A percentile compares a stretch with the other conserved stretches of the same genome.
Evolutionary conservation across 2,329 filamentous ascomycete species (phyloP).

Genomic region (Venturia asperata): DNA sequence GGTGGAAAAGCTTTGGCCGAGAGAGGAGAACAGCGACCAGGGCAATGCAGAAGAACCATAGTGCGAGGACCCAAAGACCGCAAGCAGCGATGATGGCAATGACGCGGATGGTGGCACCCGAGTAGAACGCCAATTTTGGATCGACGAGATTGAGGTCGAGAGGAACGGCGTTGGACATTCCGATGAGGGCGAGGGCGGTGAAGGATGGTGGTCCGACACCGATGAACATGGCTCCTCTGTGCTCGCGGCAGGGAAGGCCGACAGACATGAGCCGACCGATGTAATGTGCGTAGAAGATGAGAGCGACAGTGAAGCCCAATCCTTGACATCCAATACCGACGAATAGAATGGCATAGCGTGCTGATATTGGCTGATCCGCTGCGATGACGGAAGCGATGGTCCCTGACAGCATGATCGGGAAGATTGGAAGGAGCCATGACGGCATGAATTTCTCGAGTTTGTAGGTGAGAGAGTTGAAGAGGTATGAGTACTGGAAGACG

Average conservation of each 20-base stretch:
- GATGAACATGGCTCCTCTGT: slow-evolving; percentile 47
- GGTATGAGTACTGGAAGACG: slow-evolving; percentile 34
- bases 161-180: slow-evolving; percentile 53
- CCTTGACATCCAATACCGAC: slow-evolving; percentile 40
- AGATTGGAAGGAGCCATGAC: slow-evolving; percentile 34
- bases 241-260: slow-evolving; percentile 36
- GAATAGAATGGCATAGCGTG: slow-evolving; percentile 37
- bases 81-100: slow-evolving; percentile 37
- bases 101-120: slow-evolving; percentile 41
- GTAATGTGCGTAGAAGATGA: slow-evolving; percentile 41
- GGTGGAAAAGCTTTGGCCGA: slow-evolving; percentile 41
- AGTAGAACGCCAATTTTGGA: slow-evolving; percentile 31
- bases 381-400: slow-evolving; percentile 33
- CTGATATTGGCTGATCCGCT: slow-evolving; percentile 24
- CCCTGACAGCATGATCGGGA: slow-evolving; percentile 33
- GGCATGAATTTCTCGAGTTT: slow-evolving; percentile 36
- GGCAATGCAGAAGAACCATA: slow-evolving; percentile 46
- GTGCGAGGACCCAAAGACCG: slow-evolving; percentile 43
- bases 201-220: slow-evolving; percentile 51
- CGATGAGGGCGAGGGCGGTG: slow-evolving; percentile 62
- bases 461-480: slow-evolving; percentile 35
- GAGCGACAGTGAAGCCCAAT: slow-evolving; percentile 39
- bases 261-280: slow-evolving; percentile 37
- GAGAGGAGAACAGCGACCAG: slow-evolving; percentile 34
- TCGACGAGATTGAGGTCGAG: slow-evolving; percentile 43